phyloP scores from a whole-genome alignment of 768 basidiomycete species.

The Leucosporidium yakuticum region DNA sequence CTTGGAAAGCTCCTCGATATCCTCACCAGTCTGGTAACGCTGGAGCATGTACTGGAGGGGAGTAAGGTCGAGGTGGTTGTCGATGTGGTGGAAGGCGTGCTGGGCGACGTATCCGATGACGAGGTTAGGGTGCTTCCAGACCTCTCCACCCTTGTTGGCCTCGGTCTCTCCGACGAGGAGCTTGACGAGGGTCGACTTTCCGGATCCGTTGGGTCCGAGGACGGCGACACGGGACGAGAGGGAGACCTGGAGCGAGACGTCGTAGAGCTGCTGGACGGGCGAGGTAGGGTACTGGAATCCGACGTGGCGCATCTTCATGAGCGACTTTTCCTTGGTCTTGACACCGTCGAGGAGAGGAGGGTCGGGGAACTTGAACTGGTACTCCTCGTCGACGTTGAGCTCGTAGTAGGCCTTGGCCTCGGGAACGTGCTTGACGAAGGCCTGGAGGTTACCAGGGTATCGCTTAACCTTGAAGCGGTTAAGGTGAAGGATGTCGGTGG shows the following conservation, averaged over 20 bases:
- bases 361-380: slow-evolving; percentile 66
- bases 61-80: slow-evolving; percentile 90
- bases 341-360: slow-evolving; percentile 96
- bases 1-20: slow-evolving; percentile 89
- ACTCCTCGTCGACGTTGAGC: slow-evolving; percentile 63
- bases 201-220: slow-evolving; percentile 98
- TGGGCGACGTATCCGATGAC: slow-evolving; percentile 97
- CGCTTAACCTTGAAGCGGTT: slow-evolving; percentile 75
- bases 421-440: slow-evolving; percentile 82
- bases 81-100: slow-evolving; percentile 56
- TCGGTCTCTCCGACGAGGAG: slow-evolving; percentile 84
- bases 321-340: slow-evolving; percentile 53
- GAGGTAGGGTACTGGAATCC: slow-evolving; percentile 92
- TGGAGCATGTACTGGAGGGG: slow-evolving; percentile 96
- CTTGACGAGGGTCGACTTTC: slow-evolving; percentile 94
- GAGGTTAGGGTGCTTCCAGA: slow-evolving; percentile 88
- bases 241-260: slow-evolving; percentile 86
- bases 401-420: slow-evolving; percentile 97
- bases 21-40: slow-evolving; percentile 98
- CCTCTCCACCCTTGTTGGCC: slow-evolving; percentile 85
- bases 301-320: slow-evolving; percentile 83
- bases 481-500: slow-evolving; percentile 86
- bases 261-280: slow-evolving; percentile 69
- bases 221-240: slow-evolving; percentile 97
- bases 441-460: slow-evolving; percentile 86